Evolutionary conservation across 345 rosid genomes (phyloP).

Genomic region (Reutealis trisperma): DNA sequence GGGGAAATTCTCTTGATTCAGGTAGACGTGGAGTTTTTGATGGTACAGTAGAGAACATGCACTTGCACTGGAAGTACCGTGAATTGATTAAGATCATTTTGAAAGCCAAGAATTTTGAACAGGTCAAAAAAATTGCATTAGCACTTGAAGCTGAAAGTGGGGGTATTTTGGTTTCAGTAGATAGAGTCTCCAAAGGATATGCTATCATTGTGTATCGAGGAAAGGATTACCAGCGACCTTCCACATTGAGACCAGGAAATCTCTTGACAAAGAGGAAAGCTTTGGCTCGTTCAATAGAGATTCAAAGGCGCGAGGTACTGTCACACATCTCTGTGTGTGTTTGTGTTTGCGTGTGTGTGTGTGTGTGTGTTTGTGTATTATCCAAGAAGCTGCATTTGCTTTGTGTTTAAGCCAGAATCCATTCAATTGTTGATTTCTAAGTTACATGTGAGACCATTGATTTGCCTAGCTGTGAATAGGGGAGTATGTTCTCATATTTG

Average conservation of each 20-base stretch:
- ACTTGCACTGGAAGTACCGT: conserved; percentile 95
- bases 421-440: not conserved
- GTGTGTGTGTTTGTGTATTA: not conserved
- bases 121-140: conserved; percentile 77
- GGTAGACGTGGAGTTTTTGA: conserved; percentile 94
- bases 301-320: conserved; percentile 84
- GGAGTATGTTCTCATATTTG: not conserved
- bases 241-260: conserved; percentile 75
- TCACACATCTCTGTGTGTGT: not conserved
- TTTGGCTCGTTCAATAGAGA: conserved; percentile 92
- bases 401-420: not conserved
- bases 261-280: conserved; percentile 97
- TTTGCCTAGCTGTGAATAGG: not conserved
- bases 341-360: too few relatives aligned
- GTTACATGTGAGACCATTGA: not conserved
- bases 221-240: conserved; percentile 80
- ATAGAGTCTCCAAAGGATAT: conserved; percentile 88
- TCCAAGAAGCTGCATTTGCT: conserved; percentile 16
- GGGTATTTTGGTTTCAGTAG: conserved; percentile 86
- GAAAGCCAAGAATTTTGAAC: conserved; percentile 71
- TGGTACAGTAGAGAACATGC: conserved; percentile 98
- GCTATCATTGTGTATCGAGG: conserved; percentile 85
- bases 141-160: conserved; percentile 98
- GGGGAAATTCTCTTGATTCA: conserved; percentile 38
- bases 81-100: conserved; percentile 82